Evolutionary conservation across 345 rosid genomes (phyloP), one percentile per base, ranked within the genome.

Genomic region (Garcia nutans): DNA sequence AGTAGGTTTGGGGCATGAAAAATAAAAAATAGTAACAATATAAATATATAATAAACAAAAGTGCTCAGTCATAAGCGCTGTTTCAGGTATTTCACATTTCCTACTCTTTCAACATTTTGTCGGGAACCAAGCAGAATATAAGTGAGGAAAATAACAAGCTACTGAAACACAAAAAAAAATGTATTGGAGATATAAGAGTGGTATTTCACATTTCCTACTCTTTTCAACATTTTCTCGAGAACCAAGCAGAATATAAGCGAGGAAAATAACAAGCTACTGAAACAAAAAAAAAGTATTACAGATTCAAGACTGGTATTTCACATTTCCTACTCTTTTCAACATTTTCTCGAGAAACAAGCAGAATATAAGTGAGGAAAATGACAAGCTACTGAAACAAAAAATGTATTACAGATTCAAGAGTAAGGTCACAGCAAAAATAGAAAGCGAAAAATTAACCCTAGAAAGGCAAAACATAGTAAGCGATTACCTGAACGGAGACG

Each of bases 401-500:
- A 20, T 5, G 1, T 1, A 54, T 49, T 20, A 47, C 16, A 13
- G 20, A 55, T 33, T 55, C 37, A 19, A 47, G 49, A 63, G 24
- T 45, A 16, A 45, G 59, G 62, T 62, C 31, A 1, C 45, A 24
- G 1, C 28, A 11, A 33, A 49, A 26, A 28, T 20, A 44, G 19
- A 41, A 61, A 17, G 52, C 24, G 3, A 16, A 49, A 31, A 50
- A 31, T 16, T 57, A 71, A 58, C 57, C 73, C 37, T 47, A 66
- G 65, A 19, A 58, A 28, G 42, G 9, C 13, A 68, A 57, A 49
- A 37, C 50, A 68, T 0, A 33, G 59, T 55, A 13, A 60, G 72
- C 15, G 22, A 2, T 33, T 56, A 72, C 82, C 82, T 70, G 75
- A 70, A 26, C 12, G 20, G 28, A 45, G 52, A 42, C 31, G 33